Conservation (phyloP, 495 filamentous ascomycete species). For the Aspergillus coremiiformis region DNA sequence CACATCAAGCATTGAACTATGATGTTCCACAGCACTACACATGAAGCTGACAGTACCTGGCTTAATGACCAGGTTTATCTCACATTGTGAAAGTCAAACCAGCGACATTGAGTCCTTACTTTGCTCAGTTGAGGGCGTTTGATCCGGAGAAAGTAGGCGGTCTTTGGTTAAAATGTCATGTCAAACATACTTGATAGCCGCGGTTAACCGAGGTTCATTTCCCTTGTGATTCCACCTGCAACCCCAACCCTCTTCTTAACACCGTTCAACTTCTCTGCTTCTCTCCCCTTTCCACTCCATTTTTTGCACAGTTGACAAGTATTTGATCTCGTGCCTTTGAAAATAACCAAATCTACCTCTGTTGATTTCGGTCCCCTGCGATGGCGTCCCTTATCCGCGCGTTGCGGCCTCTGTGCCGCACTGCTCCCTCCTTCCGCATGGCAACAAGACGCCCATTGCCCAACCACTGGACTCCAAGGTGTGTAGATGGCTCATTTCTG, state of each 20-base stretch:
- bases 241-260: conserved; percentile 8
- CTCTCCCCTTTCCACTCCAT: conserved; percentile 8
- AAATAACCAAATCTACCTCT: neutral
- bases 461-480: conserved; percentile 41
- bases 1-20: conserved; percentile 41
- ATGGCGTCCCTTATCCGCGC: conserved; percentile 68
- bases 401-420: conserved; percentile 61
- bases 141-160: conserved; percentile 18
- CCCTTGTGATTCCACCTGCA: conserved; percentile 28
- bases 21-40: conserved; percentile 32
- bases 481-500: neutral
- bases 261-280: conserved; percentile 4
- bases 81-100: conserved; percentile 27
- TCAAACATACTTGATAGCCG: conserved; percentile 15
- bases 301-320: neutral
- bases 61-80: conserved; percentile 41
- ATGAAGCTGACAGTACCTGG: conserved; percentile 41
- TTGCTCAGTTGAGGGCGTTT: conserved; percentile 25
- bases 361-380: conserved; percentile 9
- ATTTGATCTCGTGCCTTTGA: neutral
- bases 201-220: conserved; percentile 33
- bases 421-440: conserved; percentile 40
- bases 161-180: neutral
- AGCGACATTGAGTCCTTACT: conserved; percentile 45
- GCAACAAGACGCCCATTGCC: conserved; percentile 35